Evolutionary conservation across 495 filamentous ascomycete species (phyloP).

Genomic region (Bombardia bombarda): DNA sequence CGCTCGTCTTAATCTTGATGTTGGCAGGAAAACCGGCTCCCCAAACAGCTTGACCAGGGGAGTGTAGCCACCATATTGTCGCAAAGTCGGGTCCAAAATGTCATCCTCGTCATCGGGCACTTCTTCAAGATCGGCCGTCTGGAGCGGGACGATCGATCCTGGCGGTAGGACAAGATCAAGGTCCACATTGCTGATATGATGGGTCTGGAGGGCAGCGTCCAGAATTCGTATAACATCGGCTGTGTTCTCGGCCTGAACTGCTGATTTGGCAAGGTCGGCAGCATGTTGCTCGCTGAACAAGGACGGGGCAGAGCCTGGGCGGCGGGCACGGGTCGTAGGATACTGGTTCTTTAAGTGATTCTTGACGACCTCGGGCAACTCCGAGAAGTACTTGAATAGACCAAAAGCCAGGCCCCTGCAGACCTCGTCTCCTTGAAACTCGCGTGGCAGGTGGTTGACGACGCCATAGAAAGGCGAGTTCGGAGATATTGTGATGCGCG

Average conservation of each 20-base stretch:
- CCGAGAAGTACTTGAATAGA: constrained; percentile 85
- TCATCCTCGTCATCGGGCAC: constrained; percentile 51
- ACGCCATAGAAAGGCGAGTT: constrained; percentile 91
- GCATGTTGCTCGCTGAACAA: constrained; percentile 91
- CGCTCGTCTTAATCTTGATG: constrained; percentile 74
- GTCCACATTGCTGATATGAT: constrained; percentile 75
- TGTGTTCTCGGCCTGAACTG: constrained; percentile 70
- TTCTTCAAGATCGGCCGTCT: constrained; percentile 42
- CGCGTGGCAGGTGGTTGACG: constrained; percentile 83
- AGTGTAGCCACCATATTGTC: constrained; percentile 67
- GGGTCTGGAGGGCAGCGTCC: constrained; percentile 62
- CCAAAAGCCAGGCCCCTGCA: constrained; percentile 85
- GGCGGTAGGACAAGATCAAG: constrained; percentile 78
- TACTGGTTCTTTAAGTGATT: constrained; percentile 44
- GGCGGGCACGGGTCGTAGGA: constrained; percentile 36
- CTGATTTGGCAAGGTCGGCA: constrained; percentile 75
- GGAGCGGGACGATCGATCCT: constrained; percentile 56
- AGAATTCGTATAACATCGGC: constrained; percentile 63
- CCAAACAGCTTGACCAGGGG: constrained; percentile 71
- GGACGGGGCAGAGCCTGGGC: constrained; percentile 50
- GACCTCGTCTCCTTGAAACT: constrained; percentile 88
- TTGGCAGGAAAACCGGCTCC: constrained; percentile 76
- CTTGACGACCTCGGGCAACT: constrained; percentile 72
- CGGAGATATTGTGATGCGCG: constrained; percentile 84
- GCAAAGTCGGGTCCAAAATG: constrained; percentile 47